Conservation (phyloP, 1,139 yeast genomes). For the Suhomyces terraborum region DNA sequence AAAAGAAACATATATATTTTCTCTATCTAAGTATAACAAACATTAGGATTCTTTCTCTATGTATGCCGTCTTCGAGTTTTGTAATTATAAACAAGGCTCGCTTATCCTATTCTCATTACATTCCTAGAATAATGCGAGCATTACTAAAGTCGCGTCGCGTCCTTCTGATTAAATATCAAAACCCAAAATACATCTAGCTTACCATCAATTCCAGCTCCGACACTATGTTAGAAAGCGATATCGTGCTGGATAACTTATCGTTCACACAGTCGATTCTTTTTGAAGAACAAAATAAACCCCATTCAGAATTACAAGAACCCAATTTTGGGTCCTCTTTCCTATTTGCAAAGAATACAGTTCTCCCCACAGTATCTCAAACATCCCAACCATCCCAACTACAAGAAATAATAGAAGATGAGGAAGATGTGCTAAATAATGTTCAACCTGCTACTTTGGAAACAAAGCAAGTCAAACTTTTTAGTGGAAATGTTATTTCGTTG, state of each 20-base stretch:
- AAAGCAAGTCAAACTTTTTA: constrained; percentile 29
- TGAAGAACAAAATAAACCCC: constrained; percentile 2
- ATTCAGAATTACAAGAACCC: neutral
- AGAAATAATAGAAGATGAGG: neutral
- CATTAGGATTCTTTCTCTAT: no score
- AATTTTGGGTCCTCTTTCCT: constrained; percentile 12
- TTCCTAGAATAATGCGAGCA: no score
- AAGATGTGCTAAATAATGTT: neutral
- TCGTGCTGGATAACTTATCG: constrained; percentile 10
- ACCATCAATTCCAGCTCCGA: neutral
- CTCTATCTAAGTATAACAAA: no score
- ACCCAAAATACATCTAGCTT: neutral
- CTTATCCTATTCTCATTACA: no score
- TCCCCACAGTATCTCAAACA: neutral
- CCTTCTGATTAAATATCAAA: neutral
- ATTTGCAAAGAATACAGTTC: constrained; percentile 4
- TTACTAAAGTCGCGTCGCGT: constrained; percentile 7
- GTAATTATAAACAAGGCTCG: no score
- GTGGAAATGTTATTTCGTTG: constrained; percentile 27
- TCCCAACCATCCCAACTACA: neutral
- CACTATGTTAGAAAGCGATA: constrained; percentile 3
- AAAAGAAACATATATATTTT: no score
- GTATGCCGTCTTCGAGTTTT: no score
- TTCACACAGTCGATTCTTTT: constrained; percentile 19
- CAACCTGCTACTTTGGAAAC: constrained; percentile 4